A percentile compares a stretch with the other conserved stretches of the same genome.
phyloP scores from a whole-genome alignment of 169 alveolate species.

The Eimeria zaria region DNA sequence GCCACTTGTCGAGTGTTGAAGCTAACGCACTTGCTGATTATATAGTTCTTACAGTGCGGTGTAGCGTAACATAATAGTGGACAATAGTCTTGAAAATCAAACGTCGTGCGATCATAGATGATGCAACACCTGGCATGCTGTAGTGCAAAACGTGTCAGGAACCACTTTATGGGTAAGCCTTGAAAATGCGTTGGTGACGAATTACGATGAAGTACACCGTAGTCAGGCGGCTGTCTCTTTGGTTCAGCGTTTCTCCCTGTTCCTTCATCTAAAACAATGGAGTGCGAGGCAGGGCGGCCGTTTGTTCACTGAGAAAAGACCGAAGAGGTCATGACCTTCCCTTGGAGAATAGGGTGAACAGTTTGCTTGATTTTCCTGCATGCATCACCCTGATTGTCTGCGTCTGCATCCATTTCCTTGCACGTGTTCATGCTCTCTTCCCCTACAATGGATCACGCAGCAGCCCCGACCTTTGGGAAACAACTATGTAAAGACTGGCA shows the following conservation, averaged over 20 bases:
- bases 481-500: not conserved
- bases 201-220: not conserved
- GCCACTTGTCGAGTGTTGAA: not conserved
- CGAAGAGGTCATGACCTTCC: not conserved
- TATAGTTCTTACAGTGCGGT: not conserved
- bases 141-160: not conserved
- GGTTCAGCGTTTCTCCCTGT: no score
- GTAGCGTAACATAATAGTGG: not conserved
- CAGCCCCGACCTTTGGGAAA: not conserved
- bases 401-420: not conserved
- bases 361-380: not conserved
- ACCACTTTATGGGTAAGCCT: not conserved
- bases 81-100: not conserved
- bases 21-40: not conserved
- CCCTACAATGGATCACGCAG: not conserved
- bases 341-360: not conserved
- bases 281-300: not conserved
- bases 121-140: not conserved
- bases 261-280: not conserved
- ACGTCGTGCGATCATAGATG: not conserved
- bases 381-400: not conserved
- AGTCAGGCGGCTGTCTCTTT: no score
- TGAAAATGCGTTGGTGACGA: not conserved
- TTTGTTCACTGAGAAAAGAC: not conserved
- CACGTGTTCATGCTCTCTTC: not conserved